Evolutionary conservation across 768 basidiomycete species (phyloP), one percentile per base, ranked within the genome.

Genomic region (Lenzites betulinus): DNA sequence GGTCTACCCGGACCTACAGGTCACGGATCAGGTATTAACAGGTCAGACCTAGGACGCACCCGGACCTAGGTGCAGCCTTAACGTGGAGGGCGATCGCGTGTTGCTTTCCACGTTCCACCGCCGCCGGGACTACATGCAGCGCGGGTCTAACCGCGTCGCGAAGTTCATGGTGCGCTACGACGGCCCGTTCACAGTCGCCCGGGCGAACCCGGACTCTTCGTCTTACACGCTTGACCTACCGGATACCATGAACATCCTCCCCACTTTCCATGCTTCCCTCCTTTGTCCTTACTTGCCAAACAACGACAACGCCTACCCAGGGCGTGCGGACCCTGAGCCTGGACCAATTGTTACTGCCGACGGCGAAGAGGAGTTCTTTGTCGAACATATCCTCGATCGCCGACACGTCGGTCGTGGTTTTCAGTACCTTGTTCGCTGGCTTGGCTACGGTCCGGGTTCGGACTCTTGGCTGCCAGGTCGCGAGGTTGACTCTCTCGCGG

Each of bases 91-190:
- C 0, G 77, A 81, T 43, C 22, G 33, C 0, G 77, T 81, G 1
- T 64, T 77, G 63, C 63, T 81, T 0, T 74, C 76, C 0, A 79
- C 76, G 0, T 42, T 63, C 9, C 62, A 77, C 39, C 60, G 69
- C 0, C 35, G 66, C 0, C 47, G 61, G 1, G 67, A 75, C 1
- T 79, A 74, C 54, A 66, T 66, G 25, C n/a, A 51, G 0, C 38
- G 41, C 0, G 70, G 73, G 0, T 64, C 71, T 2, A 67, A 70
- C 4, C 64, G 70, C 0, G 76, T 75, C 0, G 77, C 76, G 0
- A 82, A 82, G 50, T 79, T 80, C 54, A 75, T 82, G 69, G 75
- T 77, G 0, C 55, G 67, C 0, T 75, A 49, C 18, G 74, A 80
- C 52, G 67, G 71, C 3, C 68, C 65, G 2, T 71, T 66, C 56